Conservation (phyloP, 1,284 basidiomycete genomes). For the Trichosporon asahii region DNA sequence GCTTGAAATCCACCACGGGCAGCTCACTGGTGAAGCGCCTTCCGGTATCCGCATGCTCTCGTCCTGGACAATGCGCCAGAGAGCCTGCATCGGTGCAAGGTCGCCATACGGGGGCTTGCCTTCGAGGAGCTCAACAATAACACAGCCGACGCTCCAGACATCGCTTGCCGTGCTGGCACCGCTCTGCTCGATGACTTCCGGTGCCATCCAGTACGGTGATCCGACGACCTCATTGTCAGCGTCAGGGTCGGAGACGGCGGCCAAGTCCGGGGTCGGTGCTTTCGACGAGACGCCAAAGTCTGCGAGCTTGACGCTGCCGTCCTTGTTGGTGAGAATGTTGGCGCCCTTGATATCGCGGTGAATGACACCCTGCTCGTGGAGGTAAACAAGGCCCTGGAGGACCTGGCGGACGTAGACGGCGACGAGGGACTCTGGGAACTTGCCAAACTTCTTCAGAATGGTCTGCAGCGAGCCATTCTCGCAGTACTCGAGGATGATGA, state of each 20-base stretch:
- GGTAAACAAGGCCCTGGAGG: conserved; percentile 85
- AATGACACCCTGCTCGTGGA: conserved; percentile 91
- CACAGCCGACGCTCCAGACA: conserved; percentile 95
- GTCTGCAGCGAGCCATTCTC: conserved; percentile 95
- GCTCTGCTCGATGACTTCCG: conserved; percentile 94
- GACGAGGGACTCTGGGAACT: conserved; percentile 94
- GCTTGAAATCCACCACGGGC: background rate
- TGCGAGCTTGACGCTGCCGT: conserved; percentile 91
- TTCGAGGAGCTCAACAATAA: conserved; percentile 92
- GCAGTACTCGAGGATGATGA: conserved; percentile 95
- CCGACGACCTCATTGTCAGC: conserved; percentile 84
- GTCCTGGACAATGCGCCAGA: conserved; percentile 97
- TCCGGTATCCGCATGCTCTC: conserved; percentile 94
- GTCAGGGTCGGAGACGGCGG: conserved; percentile 17
- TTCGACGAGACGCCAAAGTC: conserved; percentile 83
- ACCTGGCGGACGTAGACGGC: conserved; percentile 91
- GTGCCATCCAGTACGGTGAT: conserved; percentile 99
- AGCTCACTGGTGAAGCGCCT: conserved; percentile 66
- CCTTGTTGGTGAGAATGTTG: conserved; percentile 96
- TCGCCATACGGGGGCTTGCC: conserved; percentile 95
- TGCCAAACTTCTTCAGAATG: conserved; percentile 94
- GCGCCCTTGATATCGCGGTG: conserved; percentile 98
- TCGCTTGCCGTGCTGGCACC: conserved; percentile 96
- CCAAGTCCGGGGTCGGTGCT: conserved; percentile 48
- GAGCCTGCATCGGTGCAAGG: conserved; percentile 94